Percentiles rank a stretch among this genome's conserved stretches.
Evolutionary conservation across 108 stramenopile genomes (phyloP).

Genomic region (Pelagomonas calceolata): DNA sequence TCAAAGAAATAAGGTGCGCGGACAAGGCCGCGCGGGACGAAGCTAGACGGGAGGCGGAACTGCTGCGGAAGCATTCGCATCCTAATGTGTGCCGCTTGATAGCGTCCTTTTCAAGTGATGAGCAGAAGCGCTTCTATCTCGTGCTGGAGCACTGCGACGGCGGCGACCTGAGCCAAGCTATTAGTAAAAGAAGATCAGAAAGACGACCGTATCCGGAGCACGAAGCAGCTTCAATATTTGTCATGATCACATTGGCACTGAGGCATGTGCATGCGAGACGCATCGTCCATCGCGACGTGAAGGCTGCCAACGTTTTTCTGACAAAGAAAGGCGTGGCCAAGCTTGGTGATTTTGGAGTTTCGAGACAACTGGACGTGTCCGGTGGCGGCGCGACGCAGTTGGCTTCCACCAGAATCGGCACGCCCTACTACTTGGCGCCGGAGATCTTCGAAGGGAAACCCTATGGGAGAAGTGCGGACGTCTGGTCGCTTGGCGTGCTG

Average conservation of each 20-base stretch:
- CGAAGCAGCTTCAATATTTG: constrained; percentile 32
- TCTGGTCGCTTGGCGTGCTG: constrained; percentile 35
- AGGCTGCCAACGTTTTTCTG: constrained; percentile 23
- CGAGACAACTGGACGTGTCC: constrained; percentile 15
- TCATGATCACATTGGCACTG: constrained; percentile 37
- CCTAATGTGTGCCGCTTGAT: constrained; percentile 3
- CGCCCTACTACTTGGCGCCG: constrained; percentile 35
- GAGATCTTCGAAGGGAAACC: constrained; percentile 35
- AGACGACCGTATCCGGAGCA: constrained; percentile 11
- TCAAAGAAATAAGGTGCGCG: neutral
- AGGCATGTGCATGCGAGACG: constrained; percentile 31
- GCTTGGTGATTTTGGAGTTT: constrained; percentile 54
- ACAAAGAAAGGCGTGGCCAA: constrained; percentile 33
- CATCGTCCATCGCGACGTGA: constrained; percentile 48
- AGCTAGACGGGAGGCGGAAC: neutral
- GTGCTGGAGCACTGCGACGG: constrained; percentile 46
- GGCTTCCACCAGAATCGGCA: constrained; percentile 18
- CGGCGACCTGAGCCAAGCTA: constrained; percentile 26
- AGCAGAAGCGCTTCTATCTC: constrained; percentile 11
- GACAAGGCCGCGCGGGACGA: neutral
- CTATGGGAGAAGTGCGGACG: constrained; percentile 29
- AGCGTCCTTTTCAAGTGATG: constrained; percentile 1
- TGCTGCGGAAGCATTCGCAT: neutral
- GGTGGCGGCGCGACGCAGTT: neutral
- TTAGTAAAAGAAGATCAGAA: constrained; percentile 2